phyloP scores from a whole-genome alignment of 164 flowering plant species.

The Kingdonia uniflora region DNA sequence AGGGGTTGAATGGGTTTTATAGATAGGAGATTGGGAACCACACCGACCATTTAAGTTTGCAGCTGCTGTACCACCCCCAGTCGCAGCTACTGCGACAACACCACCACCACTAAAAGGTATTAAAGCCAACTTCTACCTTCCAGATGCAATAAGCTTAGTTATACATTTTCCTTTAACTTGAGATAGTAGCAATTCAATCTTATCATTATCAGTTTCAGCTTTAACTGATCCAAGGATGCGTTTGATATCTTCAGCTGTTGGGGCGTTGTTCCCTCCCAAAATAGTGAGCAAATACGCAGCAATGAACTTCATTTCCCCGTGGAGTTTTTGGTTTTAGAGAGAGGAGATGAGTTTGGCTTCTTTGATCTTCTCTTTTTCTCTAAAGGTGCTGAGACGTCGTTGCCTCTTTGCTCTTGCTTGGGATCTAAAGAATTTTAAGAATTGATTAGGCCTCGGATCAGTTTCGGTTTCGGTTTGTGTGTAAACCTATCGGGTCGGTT shows the following conservation, averaged over 20 bases:
- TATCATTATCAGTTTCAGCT: constrained; percentile 59
- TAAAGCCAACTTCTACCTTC: constrained; percentile 79
- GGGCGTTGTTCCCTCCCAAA: constrained; percentile 57
- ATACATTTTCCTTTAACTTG: constrained; percentile 66
- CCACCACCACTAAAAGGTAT: constrained; percentile 78
- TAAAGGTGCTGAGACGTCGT: too few relatives aligned
- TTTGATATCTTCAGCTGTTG: constrained; percentile 47
- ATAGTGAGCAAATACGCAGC: constrained; percentile 65
- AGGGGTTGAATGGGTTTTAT: constrained; percentile 14
- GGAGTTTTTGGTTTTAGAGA: too few relatives aligned
- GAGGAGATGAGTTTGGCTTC: too few relatives aligned
- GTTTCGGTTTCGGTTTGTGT: too few relatives aligned
- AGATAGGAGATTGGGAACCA: constrained; percentile 10
- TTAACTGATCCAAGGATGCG: constrained; percentile 66
- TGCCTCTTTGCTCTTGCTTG: too few relatives aligned
- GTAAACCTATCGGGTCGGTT: too few relatives aligned
- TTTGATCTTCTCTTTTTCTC: too few relatives aligned
- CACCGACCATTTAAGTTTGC: too few relatives aligned
- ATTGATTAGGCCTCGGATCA: too few relatives aligned
- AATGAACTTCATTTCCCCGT: constrained; percentile 63
- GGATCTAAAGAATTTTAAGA: too few relatives aligned
- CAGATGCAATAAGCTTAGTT: constrained; percentile 67
- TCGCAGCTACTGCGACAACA: constrained; percentile 25
- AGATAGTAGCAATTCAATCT: constrained; percentile 50
- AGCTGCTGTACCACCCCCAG: constrained; percentile 32